Conservation (phyloP, 163 green algal species). For the Prototheca cutis region DNA sequence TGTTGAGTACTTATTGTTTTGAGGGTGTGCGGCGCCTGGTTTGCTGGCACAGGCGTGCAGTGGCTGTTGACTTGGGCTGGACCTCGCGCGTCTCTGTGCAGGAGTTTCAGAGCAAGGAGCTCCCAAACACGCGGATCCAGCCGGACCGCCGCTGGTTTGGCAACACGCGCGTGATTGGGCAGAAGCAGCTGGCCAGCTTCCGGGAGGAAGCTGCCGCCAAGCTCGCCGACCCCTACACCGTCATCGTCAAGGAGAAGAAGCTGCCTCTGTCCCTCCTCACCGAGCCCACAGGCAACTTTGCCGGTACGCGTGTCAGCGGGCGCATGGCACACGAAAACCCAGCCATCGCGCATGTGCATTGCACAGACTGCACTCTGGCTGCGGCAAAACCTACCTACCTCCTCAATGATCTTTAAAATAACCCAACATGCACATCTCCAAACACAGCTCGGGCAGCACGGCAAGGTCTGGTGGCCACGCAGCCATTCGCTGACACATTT, state of each 20-base stretch:
- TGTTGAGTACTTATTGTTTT: background rate
- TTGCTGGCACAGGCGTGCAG: background rate
- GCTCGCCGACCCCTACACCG: conserved; percentile 84
- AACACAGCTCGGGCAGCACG: conserved; percentile 29
- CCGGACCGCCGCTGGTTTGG: conserved; percentile 95
- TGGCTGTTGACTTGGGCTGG: background rate
- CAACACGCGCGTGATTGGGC: conserved; percentile 94
- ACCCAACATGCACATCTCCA: too few relatives aligned
- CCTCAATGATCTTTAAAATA: too few relatives aligned
- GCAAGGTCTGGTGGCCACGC: conserved; percentile 59
- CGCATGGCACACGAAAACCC: too few relatives aligned
- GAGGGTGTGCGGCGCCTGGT: background rate
- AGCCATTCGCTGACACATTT: conserved; percentile 82
- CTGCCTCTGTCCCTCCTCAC: conserved; percentile 86
- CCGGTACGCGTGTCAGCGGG: too few relatives aligned
- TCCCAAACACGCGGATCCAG: conserved; percentile 91
- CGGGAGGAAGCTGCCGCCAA: conserved; percentile 90
- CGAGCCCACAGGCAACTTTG: conserved; percentile 65
- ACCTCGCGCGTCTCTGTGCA: conserved; percentile 22
- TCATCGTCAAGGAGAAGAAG: conserved; percentile 94
- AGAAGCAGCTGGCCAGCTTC: conserved; percentile 93
- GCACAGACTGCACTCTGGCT: too few relatives aligned
- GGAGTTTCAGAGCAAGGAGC: conserved; percentile 88
- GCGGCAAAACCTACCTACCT: too few relatives aligned
- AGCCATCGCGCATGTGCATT: too few relatives aligned